phyloP scores from a whole-genome alignment of 495 filamentous ascomycete species.

The Glonium stellatum region DNA sequence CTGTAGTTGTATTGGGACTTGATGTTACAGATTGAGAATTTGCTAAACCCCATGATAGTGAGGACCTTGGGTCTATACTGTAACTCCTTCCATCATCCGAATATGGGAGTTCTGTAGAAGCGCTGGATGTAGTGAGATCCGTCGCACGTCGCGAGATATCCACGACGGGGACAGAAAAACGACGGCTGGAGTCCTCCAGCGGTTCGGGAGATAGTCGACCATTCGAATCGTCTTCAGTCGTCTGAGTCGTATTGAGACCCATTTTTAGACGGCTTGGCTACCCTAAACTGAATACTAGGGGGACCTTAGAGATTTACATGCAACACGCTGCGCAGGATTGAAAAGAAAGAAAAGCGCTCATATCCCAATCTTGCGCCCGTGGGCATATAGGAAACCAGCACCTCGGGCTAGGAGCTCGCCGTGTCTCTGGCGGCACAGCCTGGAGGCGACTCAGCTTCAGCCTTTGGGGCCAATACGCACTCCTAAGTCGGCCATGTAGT shows the following conservation, averaged over 20 bases:
- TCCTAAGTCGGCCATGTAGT: too few relatives aligned
- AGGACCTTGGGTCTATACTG: not conserved
- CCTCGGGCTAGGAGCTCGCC: too few relatives aligned
- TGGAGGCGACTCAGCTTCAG: too few relatives aligned
- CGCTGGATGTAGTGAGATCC: not conserved
- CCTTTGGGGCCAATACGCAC: too few relatives aligned
- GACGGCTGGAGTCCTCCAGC: not conserved
- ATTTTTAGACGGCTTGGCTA: not conserved
- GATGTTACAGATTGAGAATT: not conserved
- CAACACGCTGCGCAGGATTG: not conserved
- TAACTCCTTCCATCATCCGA: not conserved
- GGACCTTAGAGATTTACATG: not conserved
- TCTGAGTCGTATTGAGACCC: not conserved
- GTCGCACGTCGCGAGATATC: not conserved
- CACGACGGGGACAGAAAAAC: not conserved
- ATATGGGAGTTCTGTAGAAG: not conserved
- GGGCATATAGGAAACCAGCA: too few relatives aligned
- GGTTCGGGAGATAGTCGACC: not conserved
- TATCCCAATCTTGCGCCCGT: too few relatives aligned
- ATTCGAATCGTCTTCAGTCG: not conserved
- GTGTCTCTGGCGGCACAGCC: too few relatives aligned
- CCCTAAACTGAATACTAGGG: not conserved
- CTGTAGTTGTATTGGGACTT: not conserved
- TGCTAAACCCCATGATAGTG: not conserved
- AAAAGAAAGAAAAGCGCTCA: not conserved